phyloP scores from a whole-genome alignment of 2,329 filamentous ascomycete genomes.

The Fusarium pseudoanthophilum region DNA sequence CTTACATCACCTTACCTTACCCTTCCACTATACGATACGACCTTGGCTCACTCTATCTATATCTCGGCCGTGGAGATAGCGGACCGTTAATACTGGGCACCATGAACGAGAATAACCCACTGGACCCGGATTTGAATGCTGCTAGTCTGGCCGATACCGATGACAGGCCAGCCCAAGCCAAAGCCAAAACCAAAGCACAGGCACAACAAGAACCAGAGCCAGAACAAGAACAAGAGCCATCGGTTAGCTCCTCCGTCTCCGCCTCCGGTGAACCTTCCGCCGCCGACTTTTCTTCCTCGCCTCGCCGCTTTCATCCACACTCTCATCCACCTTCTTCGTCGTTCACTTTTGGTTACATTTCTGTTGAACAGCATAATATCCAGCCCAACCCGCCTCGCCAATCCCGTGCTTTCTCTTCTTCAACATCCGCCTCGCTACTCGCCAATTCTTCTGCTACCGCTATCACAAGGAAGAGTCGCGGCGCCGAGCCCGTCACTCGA shows the following conservation, averaged over 20 bases:
- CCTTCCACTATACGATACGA: constrained; percentile 9
- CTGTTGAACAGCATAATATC: constrained; percentile 17
- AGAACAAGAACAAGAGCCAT: constrained; percentile 3
- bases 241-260: constrained; percentile 44
- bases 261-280: constrained; percentile 42
- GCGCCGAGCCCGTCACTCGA: constrained; percentile 69
- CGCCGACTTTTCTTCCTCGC: constrained; percentile 42
- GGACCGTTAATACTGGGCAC: constrained; percentile 34
- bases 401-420: constrained; percentile 36
- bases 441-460: constrained; percentile 58
- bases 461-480: constrained; percentile 64
- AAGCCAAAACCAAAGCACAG: constrained; percentile 8
- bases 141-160: constrained; percentile 38
- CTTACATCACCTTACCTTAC: not conserved
- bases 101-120: constrained; percentile 37
- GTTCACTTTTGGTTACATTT: constrained; percentile 26
- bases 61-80: constrained; percentile 15
- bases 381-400: constrained; percentile 27
- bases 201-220: not conserved
- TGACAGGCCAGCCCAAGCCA: constrained; percentile 33
- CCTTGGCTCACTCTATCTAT: constrained; percentile 25
- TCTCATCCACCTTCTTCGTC: constrained; percentile 28
- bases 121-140: constrained; percentile 39
- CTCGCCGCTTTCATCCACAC: constrained; percentile 32
- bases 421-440: constrained; percentile 49